Conservation (phyloP, 352 stramenopile genomes). For the Blastocystis sp. region DNA sequence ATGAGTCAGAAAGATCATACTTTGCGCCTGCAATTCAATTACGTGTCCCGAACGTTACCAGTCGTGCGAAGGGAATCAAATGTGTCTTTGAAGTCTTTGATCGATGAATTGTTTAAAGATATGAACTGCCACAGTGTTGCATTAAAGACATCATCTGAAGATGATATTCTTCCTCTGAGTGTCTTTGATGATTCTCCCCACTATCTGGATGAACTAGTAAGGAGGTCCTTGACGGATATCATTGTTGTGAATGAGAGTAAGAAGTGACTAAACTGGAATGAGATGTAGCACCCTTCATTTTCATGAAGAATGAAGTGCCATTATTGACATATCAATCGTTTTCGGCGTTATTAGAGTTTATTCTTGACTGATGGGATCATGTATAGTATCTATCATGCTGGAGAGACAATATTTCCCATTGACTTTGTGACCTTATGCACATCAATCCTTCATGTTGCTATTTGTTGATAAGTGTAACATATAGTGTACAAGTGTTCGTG, state of each 20-base stretch:
- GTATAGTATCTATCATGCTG: not conserved
- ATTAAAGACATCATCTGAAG: not conserved
- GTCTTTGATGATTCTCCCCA: not conserved
- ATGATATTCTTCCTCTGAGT: not conserved
- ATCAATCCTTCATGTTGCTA: not conserved
- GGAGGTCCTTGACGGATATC: not conserved
- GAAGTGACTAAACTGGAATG: no score
- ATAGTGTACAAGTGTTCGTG: not conserved
- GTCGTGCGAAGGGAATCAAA: not conserved
- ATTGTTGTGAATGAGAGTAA: not conserved
- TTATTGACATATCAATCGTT: no score
- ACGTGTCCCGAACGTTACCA: not conserved
- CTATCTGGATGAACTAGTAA: not conserved
- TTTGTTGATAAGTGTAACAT: not conserved
- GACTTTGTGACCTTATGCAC: not conserved
- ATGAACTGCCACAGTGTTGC: conserved; percentile 15
- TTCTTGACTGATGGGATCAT: not conserved
- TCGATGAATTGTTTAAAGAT: not conserved
- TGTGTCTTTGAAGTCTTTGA: not conserved
- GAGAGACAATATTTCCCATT: not conserved
- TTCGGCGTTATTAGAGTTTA: no score
- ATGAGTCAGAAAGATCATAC: not conserved
- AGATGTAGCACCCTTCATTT: no score
- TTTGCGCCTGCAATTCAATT: not conserved
- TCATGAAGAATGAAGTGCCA: no score